A percentile compares a stretch with the other conserved stretches of the same genome.
Conservation (phyloP, 176 grass and related monocot genomes). For the Cocos nucifera region DNA sequence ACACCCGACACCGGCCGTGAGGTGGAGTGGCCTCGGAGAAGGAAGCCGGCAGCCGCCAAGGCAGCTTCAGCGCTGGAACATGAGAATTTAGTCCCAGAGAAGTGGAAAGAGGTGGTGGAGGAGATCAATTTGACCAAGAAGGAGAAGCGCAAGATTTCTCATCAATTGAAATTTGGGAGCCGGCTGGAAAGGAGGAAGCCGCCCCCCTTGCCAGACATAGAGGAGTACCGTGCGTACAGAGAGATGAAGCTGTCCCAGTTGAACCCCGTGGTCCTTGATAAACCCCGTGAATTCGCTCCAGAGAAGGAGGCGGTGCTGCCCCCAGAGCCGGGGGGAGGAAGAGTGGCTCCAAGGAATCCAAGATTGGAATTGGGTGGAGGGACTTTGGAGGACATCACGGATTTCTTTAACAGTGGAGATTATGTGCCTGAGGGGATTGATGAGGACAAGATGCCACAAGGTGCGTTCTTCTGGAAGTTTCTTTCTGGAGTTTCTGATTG, state of each 20-base stretch:
- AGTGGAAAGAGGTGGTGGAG: conserved; percentile 62
- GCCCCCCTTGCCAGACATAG: conserved; percentile 38
- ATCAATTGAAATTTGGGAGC: conserved; percentile 68
- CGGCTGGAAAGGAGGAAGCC: conserved; percentile 56
- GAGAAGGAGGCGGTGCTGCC: conserved; percentile 23
- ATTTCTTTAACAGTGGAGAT: conserved; percentile 47
- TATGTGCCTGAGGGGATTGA: conserved; percentile 30
- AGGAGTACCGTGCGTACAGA: conserved; percentile 43
- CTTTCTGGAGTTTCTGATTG: neutral
- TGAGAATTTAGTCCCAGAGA: conserved; percentile 58
- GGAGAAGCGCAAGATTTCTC: conserved; percentile 72
- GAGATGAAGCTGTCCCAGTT: conserved; percentile 41
- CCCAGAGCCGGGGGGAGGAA: conserved; percentile 28
- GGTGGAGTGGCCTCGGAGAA: conserved; percentile 8
- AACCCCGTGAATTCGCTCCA: conserved; percentile 16
- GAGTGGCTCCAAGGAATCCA: conserved; percentile 76
- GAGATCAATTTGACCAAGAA: conserved; percentile 97
- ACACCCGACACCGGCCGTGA: neutral
- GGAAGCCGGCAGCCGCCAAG: neutral
- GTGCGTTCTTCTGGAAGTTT: conserved; percentile 29
- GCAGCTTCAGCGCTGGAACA: conserved; percentile 1
- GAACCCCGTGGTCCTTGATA: conserved; percentile 25
- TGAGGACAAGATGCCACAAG: conserved; percentile 25
- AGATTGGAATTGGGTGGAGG: conserved; percentile 32
- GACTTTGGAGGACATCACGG: conserved; percentile 48